Percentiles rank a stretch among this genome's conserved stretches.
Evolutionary conservation across 2,329 filamentous ascomycete species (phyloP).

Genomic region (Calcarisporium arbuscula): DNA sequence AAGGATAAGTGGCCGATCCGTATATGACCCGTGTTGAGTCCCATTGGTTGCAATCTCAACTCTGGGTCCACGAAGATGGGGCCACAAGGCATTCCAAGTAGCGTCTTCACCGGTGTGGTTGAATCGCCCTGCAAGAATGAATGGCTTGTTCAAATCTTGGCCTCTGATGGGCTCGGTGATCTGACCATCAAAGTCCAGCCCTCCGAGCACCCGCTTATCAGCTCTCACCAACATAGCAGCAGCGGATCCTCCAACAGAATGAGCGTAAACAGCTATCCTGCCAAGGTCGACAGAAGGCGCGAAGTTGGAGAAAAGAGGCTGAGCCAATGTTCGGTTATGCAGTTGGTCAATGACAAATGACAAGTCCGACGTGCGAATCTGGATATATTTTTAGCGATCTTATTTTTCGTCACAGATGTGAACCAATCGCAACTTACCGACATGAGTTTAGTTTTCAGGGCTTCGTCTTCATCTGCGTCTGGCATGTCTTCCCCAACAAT

Average conservation of each 20-base stretch:
- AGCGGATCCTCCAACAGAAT: slow-evolving; percentile 32
- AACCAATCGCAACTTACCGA: no score
- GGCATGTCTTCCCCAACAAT: slow-evolving; percentile 16
- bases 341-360: slow-evolving; percentile 31
- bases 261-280: slow-evolving; percentile 28
- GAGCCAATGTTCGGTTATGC: slow-evolving; percentile 11
- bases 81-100: slow-evolving; percentile 3
- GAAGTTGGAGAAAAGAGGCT: slow-evolving; percentile 12
- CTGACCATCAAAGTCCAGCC: slow-evolving; percentile 34
- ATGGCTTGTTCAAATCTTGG: slow-evolving; percentile 20
- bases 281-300: slow-evolving; percentile 19
- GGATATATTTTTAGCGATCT: not conserved
- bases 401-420: no score
- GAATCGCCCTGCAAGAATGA: slow-evolving; percentile 23
- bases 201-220: slow-evolving; percentile 27
- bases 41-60: slow-evolving; percentile 18
- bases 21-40: slow-evolving; percentile 24
- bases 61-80: slow-evolving; percentile 7
- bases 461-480: slow-evolving; percentile 8
- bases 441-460: not conserved
- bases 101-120: slow-evolving; percentile 17
- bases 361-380: slow-evolving; percentile 29
- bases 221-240: slow-evolving; percentile 23
- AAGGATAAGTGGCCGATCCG: slow-evolving; percentile 22
- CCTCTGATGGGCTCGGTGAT: slow-evolving; percentile 24